phyloP scores from a whole-genome alignment of 371 early-diverging fungal genomes.

The Rhizopus arrhizus region DNA sequence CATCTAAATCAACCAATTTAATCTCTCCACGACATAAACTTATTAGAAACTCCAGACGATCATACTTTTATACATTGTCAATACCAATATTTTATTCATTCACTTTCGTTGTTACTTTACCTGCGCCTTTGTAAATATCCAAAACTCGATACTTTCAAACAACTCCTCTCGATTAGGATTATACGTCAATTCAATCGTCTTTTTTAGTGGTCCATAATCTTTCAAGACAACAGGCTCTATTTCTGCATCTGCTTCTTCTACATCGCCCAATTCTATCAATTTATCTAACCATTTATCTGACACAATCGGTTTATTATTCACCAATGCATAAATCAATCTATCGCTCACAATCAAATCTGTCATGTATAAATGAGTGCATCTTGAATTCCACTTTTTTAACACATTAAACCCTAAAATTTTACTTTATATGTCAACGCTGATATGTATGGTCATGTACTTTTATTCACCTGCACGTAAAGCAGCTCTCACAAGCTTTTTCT shows the following conservation, averaged over 20 bases:
- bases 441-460: neutral
- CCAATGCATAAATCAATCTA: neutral
- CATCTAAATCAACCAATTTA: neutral
- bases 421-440: neutral
- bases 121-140: conserved; percentile 13
- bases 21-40: neutral
- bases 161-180: conserved; percentile 4
- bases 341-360: neutral
- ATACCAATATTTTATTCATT: neutral
- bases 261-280: neutral
- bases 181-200: neutral
- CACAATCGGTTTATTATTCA: conserved; percentile 2
- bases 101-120: neutral
- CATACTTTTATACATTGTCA: neutral
- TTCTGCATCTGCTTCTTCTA: neutral
- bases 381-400: neutral
- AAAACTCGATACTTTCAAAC: conserved; percentile 11
- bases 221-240: conserved; percentile 4
- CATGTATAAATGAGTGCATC: conserved; percentile 6
- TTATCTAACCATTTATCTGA: conserved; percentile 5
- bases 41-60: neutral
- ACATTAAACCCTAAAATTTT: conserved; percentile 4
- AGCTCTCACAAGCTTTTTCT: neutral
- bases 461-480: neutral
- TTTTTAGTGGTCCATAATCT: neutral